A percentile compares a stretch with the other conserved stretches of the same genome.
phyloP scores from a whole-genome alignment of 352 stramenopile species.

The Thalassiosira livingstoniorum region DNA sequence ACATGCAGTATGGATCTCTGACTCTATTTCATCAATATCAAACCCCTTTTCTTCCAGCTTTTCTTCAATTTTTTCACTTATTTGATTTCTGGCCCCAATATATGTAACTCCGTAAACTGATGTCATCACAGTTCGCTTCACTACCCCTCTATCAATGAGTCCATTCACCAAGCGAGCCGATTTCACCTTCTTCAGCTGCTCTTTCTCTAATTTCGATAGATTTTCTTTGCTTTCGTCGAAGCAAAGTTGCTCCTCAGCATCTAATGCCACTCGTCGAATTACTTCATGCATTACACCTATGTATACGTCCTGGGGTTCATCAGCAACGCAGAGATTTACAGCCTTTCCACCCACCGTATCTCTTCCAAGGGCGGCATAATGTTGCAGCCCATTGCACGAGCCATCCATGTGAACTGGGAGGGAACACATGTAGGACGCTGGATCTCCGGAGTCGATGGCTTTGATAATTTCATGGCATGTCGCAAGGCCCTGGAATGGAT shows the following conservation, averaged over 20 bases:
- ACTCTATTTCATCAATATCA: conserved; percentile 85
- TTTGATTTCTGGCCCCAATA: conserved; percentile 98
- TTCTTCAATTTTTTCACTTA: conserved; percentile 95
- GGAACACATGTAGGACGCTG: conserved; percentile 93
- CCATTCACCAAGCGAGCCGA: conserved; percentile 81
- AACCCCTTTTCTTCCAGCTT: conserved; percentile 81
- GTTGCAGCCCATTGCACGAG: conserved; percentile 99
- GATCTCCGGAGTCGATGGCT: conserved; percentile 93
- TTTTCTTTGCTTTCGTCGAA: conserved; percentile 76
- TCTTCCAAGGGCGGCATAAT: conserved; percentile 98
- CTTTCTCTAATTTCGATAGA: conserved; percentile 69
- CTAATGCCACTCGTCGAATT: conserved; percentile 82
- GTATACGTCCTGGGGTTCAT: conserved; percentile 98
- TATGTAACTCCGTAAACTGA: conserved; percentile 99
- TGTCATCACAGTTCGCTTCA: conserved; percentile 99
- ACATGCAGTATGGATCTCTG: conserved; percentile 77
- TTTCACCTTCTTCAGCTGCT: conserved; percentile 71
- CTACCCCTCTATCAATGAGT: conserved; percentile 91
- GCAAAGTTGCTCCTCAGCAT: conserved; percentile 68
- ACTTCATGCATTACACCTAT: conserved; percentile 92
- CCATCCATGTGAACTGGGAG: conserved; percentile 98
- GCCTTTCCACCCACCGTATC: conserved; percentile 92
- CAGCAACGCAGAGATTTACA: conserved; percentile 95
- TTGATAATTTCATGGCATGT: conserved; percentile 96
- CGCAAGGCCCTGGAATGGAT: conserved; percentile 97